Percentiles rank a stretch among this genome's conserved stretches.
These are phyloP conservation scores for Neurospora sp. DNA, from an alignment of 495 filamentous ascomycete genomes.

Conservation along the genomic window DNA sequence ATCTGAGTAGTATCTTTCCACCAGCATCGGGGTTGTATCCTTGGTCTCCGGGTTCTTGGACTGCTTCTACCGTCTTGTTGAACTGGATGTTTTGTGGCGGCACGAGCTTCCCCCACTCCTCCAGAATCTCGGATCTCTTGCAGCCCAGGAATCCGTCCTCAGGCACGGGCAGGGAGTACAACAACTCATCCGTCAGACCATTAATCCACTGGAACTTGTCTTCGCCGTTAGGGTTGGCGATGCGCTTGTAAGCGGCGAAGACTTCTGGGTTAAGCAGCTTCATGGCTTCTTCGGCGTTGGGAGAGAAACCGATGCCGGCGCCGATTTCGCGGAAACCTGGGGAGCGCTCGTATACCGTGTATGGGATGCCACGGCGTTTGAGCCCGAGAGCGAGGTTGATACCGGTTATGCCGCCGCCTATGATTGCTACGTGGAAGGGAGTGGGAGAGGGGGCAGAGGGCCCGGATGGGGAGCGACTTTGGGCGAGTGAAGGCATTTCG, in stretches of 20 bases:
- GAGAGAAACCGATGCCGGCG: slow-evolving; percentile 49
- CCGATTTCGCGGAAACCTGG: slow-evolving; percentile 45
- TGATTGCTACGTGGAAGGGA: slow-evolving; percentile 39
- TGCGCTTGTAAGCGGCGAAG: slow-evolving; percentile 23
- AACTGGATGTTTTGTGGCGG: slow-evolving; percentile 17
- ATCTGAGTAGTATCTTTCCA: slow-evolving; percentile 16
- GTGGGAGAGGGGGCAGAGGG: slow-evolving; percentile 7
- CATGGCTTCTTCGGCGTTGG: slow-evolving; percentile 49
- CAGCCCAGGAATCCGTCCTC: slow-evolving; percentile 34
- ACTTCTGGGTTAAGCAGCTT: slow-evolving; percentile 33
- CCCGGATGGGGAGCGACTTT: slow-evolving; percentile 4
- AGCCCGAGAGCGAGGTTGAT: slow-evolving; percentile 46
- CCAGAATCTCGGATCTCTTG: slow-evolving; percentile 30
- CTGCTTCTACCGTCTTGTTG: slow-evolving; percentile 17
- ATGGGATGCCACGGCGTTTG: slow-evolving; percentile 37
- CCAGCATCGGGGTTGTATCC: slow-evolving; percentile 2
- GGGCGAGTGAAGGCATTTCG: slow-evolving; percentile 2
- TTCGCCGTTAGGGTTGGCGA: slow-evolving; percentile 26
- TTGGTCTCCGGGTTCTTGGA: neutral
- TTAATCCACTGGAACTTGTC: slow-evolving; percentile 38
- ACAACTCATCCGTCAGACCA: slow-evolving; percentile 23
- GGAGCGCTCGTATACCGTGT: slow-evolving; percentile 48
- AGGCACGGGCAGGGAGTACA: slow-evolving; percentile 27
- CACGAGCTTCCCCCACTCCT: slow-evolving; percentile 29
- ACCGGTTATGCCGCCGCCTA: slow-evolving; percentile 53